Evolutionary conservation across 345 rosid species (phyloP), one percentile per base, ranked within the genome.

Genomic region (Triadica sebifera): DNA sequence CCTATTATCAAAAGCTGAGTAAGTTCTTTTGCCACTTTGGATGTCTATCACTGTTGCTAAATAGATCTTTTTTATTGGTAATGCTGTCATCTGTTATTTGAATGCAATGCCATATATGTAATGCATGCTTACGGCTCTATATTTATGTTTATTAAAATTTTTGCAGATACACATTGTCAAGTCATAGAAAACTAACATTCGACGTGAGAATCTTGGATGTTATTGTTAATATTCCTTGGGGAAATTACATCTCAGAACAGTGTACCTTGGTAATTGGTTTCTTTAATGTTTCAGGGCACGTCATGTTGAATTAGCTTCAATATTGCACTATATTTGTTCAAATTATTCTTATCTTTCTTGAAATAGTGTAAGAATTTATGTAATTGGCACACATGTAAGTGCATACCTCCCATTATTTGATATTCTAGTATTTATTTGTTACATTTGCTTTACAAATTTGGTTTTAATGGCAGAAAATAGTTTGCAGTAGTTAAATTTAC

Each of bases 1-100:
- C 72, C 57, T 94, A 68, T 76, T 76, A 55, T 86, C 96, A 34
- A 94, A 94, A 85, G 82, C 87, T 55, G 88, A 86, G 98, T 90
- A 79, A 87, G 97, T 86, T 69, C 71, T 72, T 81, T 71, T 58
- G 47, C 51, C 71, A 55, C 60, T 77, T 74, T 20, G 59, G 66
- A 56, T 57, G 46, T 69, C 11, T 22, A 20, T 73, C 72, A 15
- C 66, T 68, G 53, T 15, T 74, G 29, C 37, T 49, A 10, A 52
- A 19, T 25, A 64, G 2, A 20, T n/a, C 25, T 60, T 59, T 34
- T 20, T 12, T 47, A 51, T 16, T 1, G 53, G 15, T 61, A 37
- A 17, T 61, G 38, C 15, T 25, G 39, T 29, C 5, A 3, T 55
- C 19, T 58, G 24, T 43, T 3, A 47, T 59, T 75, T 79, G 43